These are phyloP conservation scores for Salix arbutifolia DNA, from an alignment of 345 rosid genomes.

Conservation along the genomic window DNA sequence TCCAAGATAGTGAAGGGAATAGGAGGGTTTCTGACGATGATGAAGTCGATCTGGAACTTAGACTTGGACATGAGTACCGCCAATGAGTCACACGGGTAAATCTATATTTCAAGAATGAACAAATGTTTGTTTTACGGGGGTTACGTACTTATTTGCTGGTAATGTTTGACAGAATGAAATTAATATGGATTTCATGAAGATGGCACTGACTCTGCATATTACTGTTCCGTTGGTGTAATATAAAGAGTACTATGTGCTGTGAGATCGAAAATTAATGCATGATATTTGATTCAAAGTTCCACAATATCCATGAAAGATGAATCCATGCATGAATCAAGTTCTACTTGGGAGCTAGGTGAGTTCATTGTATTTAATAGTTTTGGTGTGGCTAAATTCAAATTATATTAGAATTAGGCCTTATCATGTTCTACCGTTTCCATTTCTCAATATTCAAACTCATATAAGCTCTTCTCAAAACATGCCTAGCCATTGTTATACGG, in stretches of 20 bases:
- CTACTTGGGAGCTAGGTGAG: background rate
- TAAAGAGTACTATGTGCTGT: background rate
- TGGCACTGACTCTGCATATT: background rate
- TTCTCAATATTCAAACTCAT: no score
- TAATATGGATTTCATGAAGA: background rate
- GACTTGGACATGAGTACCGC: conserved; percentile 60
- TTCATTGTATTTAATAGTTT: background rate
- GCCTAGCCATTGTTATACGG: background rate
- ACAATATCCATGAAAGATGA: background rate
- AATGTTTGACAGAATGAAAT: background rate
- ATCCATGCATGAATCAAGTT: background rate
- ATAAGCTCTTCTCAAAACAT: background rate
- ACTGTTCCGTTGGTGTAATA: no score
- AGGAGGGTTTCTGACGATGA: conserved; percentile 32
- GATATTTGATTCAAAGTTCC: background rate
- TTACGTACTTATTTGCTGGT: background rate
- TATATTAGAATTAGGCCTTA: background rate
- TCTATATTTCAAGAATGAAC: no score
- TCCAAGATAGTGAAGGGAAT: conserved; percentile 20
- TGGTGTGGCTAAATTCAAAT: background rate
- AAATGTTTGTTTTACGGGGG: background rate
- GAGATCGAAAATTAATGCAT: background rate
- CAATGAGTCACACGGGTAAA: background rate
- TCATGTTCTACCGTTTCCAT: no score
- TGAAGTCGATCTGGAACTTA: conserved; percentile 81